These are phyloP conservation scores for Vitis labrusca DNA, from an alignment of 164 flowering plant genomes.

Conservation along the genomic window DNA sequence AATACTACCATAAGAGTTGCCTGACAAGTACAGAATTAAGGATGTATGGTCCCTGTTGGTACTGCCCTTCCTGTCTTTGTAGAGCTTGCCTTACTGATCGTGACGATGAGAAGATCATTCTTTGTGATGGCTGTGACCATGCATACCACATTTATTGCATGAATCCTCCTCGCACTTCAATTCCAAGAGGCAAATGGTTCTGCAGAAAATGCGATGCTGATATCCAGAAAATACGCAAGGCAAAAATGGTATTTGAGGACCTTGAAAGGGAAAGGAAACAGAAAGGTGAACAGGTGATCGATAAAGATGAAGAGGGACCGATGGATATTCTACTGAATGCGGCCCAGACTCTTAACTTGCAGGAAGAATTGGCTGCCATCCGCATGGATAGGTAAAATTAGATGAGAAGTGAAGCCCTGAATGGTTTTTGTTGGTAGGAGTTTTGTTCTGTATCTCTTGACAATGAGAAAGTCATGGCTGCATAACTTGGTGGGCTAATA, in stretches of 20 bases:
- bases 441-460: not conserved
- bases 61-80: constrained; percentile 94
- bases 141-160: constrained; percentile 85
- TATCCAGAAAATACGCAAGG: constrained; percentile 37
- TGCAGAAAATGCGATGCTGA: constrained; percentile 59
- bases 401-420: not conserved
- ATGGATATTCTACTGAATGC: constrained; percentile 76
- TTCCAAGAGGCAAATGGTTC: constrained; percentile 83
- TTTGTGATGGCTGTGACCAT: constrained; percentile 90
- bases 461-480: not conserved
- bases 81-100: constrained; percentile 65
- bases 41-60: constrained; percentile 58
- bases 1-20: constrained; percentile 69
- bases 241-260: constrained; percentile 30
- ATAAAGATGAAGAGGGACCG: constrained; percentile 9
- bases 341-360: constrained; percentile 54
- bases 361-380: constrained; percentile 32
- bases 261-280: constrained; percentile 7
- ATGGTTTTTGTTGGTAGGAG: not conserved
- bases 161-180: constrained; percentile 50
- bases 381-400: constrained; percentile 2
- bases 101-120: constrained; percentile 72
- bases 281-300: constrained; percentile 8
- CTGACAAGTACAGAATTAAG: constrained; percentile 48
- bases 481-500: not conserved